These are phyloP conservation scores for Macrophomina tecta DNA, from an alignment of 2,329 filamentous ascomycete species.

Conservation along the genomic window DNA sequence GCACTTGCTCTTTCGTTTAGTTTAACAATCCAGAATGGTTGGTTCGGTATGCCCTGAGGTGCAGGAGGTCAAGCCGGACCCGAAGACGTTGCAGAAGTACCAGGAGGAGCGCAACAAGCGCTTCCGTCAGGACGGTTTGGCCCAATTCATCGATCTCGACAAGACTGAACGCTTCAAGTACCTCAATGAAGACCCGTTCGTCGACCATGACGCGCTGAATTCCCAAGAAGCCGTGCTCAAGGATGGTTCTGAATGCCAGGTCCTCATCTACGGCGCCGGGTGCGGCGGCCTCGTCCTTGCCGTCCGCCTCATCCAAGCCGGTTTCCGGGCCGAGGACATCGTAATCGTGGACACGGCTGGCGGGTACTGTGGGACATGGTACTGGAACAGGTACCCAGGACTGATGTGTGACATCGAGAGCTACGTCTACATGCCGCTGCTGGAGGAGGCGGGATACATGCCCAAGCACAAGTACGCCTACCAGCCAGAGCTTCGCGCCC, in stretches of 20 bases:
- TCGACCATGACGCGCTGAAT: conserved; percentile 28
- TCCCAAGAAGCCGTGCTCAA: conserved; percentile 7
- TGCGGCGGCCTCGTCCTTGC: conserved; percentile 53
- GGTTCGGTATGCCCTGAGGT: too few relatives aligned
- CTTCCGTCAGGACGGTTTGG: neutral
- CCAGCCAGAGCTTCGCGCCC: conserved; percentile 42
- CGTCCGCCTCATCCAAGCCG: conserved; percentile 47
- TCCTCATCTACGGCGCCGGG: conserved; percentile 52
- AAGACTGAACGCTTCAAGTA: conserved; percentile 33
- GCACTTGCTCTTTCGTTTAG: too few relatives aligned
- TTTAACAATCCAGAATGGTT: too few relatives aligned
- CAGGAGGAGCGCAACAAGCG: neutral
- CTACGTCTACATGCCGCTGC: conserved; percentile 40
- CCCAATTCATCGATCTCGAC: conserved; percentile 34
- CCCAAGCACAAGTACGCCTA: conserved; percentile 43
- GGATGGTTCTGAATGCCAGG: conserved; percentile 28
- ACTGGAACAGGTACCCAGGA: conserved; percentile 38
- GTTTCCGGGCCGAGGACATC: conserved; percentile 45
- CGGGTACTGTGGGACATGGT: conserved; percentile 44
- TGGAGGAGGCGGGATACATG: conserved; percentile 51
- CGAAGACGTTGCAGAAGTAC: neutral
- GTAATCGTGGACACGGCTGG: conserved; percentile 35
- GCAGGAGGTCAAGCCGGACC: neutral
- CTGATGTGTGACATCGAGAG: neutral
- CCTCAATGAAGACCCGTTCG: conserved; percentile 41